Percentiles rank a stretch among this genome's conserved stretches.
phyloP scores from a whole-genome alignment of 1,139 yeast genomes.

The Lodderomyces orthopsilosis region DNA sequence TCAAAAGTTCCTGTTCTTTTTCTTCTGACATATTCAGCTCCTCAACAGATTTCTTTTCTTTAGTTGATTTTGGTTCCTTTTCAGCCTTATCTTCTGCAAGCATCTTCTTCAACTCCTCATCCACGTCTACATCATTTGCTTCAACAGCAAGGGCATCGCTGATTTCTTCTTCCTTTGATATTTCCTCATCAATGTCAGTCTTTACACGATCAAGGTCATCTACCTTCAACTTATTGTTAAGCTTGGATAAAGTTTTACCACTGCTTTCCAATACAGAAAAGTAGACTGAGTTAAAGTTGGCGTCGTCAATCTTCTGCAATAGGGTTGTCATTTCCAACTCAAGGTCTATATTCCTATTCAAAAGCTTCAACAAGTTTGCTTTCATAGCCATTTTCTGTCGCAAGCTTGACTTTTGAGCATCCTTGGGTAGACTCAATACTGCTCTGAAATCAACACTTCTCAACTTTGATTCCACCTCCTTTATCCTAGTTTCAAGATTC shows the following conservation, averaged over 20 bases:
- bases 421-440: conserved; percentile 10
- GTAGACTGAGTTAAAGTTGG: conserved; percentile 40
- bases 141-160: conserved; percentile 27
- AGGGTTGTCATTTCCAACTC: conserved; percentile 38
- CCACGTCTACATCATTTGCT: conserved; percentile 28
- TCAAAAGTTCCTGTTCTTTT: conserved; percentile 8
- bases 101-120: conserved; percentile 25
- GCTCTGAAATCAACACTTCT: conserved; percentile 19
- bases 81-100: conserved; percentile 3
- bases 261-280: conserved; percentile 37
- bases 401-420: conserved; percentile 11
- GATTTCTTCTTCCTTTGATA: conserved; percentile 31
- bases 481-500: conserved; percentile 20
- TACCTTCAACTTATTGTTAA: conserved; percentile 29
- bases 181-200: conserved; percentile 41
- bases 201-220: conserved; percentile 35
- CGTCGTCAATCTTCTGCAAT: conserved; percentile 45
- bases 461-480: conserved; percentile 22
- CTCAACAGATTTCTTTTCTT: neutral
- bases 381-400: conserved; percentile 10
- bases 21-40: neutral
- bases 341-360: conserved; percentile 27
- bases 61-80: conserved; percentile 2
- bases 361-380: conserved; percentile 27
- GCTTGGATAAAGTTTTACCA: conserved; percentile 30